These are phyloP conservation scores for Polychaeton citri DNA, from an alignment of 2,329 filamentous ascomycete species.

Conservation along the genomic window DNA sequence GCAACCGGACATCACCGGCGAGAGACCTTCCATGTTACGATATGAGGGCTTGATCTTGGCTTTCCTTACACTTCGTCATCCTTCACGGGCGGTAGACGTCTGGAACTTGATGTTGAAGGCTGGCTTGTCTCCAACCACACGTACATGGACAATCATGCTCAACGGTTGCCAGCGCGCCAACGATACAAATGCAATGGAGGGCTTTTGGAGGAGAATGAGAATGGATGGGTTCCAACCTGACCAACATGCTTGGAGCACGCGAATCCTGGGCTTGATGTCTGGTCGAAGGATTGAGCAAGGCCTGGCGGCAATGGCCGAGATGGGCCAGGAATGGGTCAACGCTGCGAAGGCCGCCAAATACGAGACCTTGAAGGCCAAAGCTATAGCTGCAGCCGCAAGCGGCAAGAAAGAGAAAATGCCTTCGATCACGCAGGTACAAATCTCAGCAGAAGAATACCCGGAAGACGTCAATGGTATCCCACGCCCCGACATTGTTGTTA, in stretches of 20 bases:
- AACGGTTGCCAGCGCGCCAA: slow-evolving; percentile 51
- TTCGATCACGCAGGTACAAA: slow-evolving; percentile 3
- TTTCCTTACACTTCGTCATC: slow-evolving; percentile 31
- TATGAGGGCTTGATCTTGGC: slow-evolving; percentile 32
- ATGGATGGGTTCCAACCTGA: slow-evolving; percentile 48
- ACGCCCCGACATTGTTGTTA: slow-evolving; percentile 47
- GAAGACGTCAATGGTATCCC: slow-evolving; percentile 30
- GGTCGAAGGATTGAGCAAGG: slow-evolving; percentile 41
- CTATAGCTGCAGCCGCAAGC: neutral
- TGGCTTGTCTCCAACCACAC: slow-evolving; percentile 45
- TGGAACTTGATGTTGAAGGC: slow-evolving; percentile 44
- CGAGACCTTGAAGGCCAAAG: neutral
- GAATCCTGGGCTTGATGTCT: slow-evolving; percentile 53
- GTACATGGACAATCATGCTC: slow-evolving; percentile 62
- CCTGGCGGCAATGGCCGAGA: slow-evolving; percentile 52
- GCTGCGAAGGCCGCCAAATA: slow-evolving; percentile 3
- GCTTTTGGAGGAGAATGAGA: slow-evolving; percentile 54
- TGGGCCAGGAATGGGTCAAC: slow-evolving; percentile 46
- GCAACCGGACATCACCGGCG: neutral
- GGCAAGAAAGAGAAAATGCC: slow-evolving; percentile 5
- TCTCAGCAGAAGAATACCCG: slow-evolving; percentile 7
- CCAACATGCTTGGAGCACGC: slow-evolving; percentile 52
- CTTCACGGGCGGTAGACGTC: slow-evolving; percentile 35
- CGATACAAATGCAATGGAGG: slow-evolving; percentile 47
- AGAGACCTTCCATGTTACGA: slow-evolving; percentile 12